These are phyloP conservation scores for Diaporthe vexans DNA, from an alignment of 2,329 filamentous ascomycete genomes.

Conservation along the genomic window DNA sequence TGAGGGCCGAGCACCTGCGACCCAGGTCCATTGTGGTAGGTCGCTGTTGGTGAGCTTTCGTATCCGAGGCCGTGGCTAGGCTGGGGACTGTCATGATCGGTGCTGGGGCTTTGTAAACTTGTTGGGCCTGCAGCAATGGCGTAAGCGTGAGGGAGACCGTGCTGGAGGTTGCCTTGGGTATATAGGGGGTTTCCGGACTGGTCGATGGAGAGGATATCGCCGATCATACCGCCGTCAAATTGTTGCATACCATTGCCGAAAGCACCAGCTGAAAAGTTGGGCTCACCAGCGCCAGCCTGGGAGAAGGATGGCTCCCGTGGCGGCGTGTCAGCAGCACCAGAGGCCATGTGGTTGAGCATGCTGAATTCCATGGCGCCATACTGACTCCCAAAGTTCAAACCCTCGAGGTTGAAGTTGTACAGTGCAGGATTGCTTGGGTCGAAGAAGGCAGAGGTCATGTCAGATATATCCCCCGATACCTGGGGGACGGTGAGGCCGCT, in stretches of 20 bases:
- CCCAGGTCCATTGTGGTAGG: constrained; percentile 49
- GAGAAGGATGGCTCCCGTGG: constrained; percentile 72
- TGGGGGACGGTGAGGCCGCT: constrained; percentile 63
- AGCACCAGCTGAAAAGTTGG: constrained; percentile 60
- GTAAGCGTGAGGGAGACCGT: constrained; percentile 75
- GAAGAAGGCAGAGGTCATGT: constrained; percentile 75
- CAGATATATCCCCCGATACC: constrained; percentile 64
- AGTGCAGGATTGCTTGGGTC: constrained; percentile 92
- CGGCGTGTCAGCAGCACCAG: constrained; percentile 85
- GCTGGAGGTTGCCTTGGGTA: constrained; percentile 70
- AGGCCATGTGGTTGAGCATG: constrained; percentile 96
- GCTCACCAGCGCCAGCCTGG: constrained; percentile 54
- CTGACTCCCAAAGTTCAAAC: constrained; percentile 94
- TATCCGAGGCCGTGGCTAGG: constrained; percentile 64
- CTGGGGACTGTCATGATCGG: constrained; percentile 74
- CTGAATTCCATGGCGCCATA: constrained; percentile 97
- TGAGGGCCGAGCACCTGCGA: constrained; percentile 44
- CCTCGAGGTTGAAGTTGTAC: constrained; percentile 96
- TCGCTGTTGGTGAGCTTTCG: constrained; percentile 67
- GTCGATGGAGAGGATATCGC: constrained; percentile 68
- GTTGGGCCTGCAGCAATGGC: constrained; percentile 74
- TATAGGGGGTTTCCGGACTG: constrained; percentile 62
- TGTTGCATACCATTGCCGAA: constrained; percentile 66
- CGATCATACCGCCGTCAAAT: constrained; percentile 63
- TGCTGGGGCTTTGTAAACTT: constrained; percentile 74